phyloP scores from a whole-genome alignment of 179 eudicot species.

The Spergularia azorica region DNA sequence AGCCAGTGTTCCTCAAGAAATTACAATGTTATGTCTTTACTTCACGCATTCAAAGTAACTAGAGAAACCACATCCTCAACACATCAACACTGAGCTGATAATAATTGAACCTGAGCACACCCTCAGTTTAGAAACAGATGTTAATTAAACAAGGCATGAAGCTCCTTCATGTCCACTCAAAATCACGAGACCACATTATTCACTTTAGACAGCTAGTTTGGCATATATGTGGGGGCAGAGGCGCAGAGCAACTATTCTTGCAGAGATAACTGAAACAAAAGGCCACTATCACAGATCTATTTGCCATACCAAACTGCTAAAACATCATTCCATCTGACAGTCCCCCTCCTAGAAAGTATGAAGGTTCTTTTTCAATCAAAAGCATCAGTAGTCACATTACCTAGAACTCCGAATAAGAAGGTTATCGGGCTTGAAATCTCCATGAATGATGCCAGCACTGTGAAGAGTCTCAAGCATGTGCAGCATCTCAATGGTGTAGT shows the following conservation, averaged over 20 bases:
- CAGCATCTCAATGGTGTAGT: slow-evolving; percentile 97
- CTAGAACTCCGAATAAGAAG: slow-evolving; percentile 84
- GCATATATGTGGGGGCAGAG: neutral
- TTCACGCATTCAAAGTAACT: neutral
- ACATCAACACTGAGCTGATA: neutral
- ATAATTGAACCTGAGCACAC: neutral
- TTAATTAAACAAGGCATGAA: neutral
- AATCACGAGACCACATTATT: neutral
- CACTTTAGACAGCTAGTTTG: neutral
- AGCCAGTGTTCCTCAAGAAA: neutral
- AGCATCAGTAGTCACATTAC: slow-evolving; percentile 36
- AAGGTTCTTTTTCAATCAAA: neutral
- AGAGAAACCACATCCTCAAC: neutral
- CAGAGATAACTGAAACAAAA: neutral
- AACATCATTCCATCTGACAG: neutral
- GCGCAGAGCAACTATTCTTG: neutral
- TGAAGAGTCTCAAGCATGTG: slow-evolving; percentile 82
- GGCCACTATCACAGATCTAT: neutral
- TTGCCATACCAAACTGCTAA: slow-evolving; percentile 1
- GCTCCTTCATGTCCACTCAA: neutral
- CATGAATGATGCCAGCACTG: slow-evolving; percentile 72
- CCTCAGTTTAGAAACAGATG: neutral
- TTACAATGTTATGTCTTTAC: neutral
- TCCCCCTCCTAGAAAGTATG: neutral
- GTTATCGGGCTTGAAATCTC: slow-evolving; percentile 98